These are phyloP conservation scores for Penicillium angulare DNA, from an alignment of 495 filamentous ascomycete species.

Conservation along the genomic window DNA sequence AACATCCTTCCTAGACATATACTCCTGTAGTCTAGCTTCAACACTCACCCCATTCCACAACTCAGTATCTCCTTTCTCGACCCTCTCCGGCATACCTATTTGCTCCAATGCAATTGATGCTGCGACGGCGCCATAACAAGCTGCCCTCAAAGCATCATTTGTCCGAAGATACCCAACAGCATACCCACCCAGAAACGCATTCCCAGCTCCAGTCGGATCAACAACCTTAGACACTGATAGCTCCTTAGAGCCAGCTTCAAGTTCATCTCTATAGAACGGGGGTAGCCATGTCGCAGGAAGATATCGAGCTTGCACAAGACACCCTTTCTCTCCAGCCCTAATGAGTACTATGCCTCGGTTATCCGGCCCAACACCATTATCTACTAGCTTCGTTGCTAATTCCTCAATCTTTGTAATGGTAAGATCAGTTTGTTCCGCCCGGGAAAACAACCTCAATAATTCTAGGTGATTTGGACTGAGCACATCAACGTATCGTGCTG, in stretches of 20 bases:
- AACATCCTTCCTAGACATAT: conserved; percentile 9
- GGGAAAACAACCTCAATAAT: conserved; percentile 19
- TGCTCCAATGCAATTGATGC: conserved; percentile 40
- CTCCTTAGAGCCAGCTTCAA: not conserved
- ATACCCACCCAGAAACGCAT: conserved; percentile 35
- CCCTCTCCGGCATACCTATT: conserved; percentile 28
- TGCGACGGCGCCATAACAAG: conserved; percentile 29
- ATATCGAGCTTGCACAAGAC: conserved; percentile 13
- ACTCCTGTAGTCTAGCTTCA: conserved; percentile 8
- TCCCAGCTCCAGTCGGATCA: conserved; percentile 39
- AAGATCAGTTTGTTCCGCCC: not conserved
- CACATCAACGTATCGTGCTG: conserved; percentile 25
- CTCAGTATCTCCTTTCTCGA: conserved; percentile 6
- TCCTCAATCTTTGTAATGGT: conserved; percentile 21
- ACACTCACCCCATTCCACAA: conserved; percentile 26
- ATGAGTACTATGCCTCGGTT: conserved; percentile 22
- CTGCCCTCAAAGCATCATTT: conserved; percentile 18
- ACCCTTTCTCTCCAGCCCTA: conserved; percentile 34
- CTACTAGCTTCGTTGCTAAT: conserved; percentile 17
- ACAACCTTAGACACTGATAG: conserved; percentile 12
- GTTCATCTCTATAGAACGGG: conserved; percentile 30
- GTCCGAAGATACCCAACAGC: conserved; percentile 27
- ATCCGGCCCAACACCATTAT: conserved; percentile 20
- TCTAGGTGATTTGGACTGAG: conserved; percentile 42
- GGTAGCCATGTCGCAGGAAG: conserved; percentile 25